Conservation (phyloP, 768 basidiomycete species). For the Daedaleopsis sinensis region DNA sequence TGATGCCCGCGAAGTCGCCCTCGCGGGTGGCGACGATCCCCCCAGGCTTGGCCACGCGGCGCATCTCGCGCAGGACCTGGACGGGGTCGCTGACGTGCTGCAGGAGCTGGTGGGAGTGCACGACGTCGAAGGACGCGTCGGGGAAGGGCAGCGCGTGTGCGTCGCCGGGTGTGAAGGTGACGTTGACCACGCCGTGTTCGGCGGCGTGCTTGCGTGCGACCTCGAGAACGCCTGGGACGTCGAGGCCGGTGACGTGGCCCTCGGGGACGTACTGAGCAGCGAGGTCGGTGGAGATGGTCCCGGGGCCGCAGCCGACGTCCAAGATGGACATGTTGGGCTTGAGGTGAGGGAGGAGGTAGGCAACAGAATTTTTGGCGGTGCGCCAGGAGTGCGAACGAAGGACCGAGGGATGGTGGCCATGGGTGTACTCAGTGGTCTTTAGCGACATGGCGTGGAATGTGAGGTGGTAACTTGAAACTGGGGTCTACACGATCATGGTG, state of each 20-base stretch:
- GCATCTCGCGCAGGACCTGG: conserved; percentile 47
- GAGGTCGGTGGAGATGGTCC: conserved; percentile 50
- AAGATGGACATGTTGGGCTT: conserved; percentile 44
- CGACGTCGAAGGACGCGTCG: conserved; percentile 50
- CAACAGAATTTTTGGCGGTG: conserved; percentile 46
- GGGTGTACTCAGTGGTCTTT: conserved; percentile 17
- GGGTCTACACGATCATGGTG: too few relatives aligned
- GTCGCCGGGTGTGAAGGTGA: conserved; percentile 44
- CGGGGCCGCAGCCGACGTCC: conserved; percentile 57
- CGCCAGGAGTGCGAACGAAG: conserved; percentile 29
- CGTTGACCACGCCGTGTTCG: conserved; percentile 36
- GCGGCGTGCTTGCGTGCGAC: conserved; percentile 36
- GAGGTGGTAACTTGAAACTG: too few relatives aligned
- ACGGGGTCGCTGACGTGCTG: conserved; percentile 49
- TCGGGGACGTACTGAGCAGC: conserved; percentile 39
- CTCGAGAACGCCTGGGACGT: conserved; percentile 39
- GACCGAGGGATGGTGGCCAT: conserved; percentile 26
- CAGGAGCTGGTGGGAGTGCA: conserved; percentile 52
- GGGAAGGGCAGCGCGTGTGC: conserved; percentile 38
- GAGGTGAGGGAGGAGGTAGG: conserved; percentile 41
- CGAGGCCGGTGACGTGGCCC: conserved; percentile 48
- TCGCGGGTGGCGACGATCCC: conserved; percentile 51
- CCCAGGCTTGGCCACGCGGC: conserved; percentile 46
- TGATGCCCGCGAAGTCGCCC: conserved; percentile 37
- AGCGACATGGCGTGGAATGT: not conserved